Evolutionary conservation across 768 basidiomycete species (phyloP).

Genomic region (Piloderma croceum): DNA sequence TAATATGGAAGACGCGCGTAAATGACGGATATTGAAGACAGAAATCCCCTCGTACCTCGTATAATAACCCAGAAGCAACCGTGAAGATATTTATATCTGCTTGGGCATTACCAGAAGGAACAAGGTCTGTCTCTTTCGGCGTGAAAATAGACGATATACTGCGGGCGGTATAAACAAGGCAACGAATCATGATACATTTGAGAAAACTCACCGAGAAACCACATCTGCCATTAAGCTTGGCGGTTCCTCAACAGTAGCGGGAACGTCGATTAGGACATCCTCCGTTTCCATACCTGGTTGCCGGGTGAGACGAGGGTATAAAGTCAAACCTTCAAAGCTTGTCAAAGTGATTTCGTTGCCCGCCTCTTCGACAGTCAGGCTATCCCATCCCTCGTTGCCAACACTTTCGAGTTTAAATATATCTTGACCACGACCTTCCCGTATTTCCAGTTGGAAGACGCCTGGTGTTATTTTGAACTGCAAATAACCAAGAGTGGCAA

Average conservation of each 20-base stretch:
- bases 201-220: slow-evolving; percentile 43
- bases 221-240: slow-evolving; percentile 43
- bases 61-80: slow-evolving; percentile 92
- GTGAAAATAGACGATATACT: slow-evolving; percentile 46
- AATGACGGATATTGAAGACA: not conserved
- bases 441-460: slow-evolving; percentile 75
- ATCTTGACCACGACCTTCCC: slow-evolving; percentile 73
- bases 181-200: too few species aligned
- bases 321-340: slow-evolving; percentile 84
- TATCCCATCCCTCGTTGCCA: slow-evolving; percentile 87
- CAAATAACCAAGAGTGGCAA: slow-evolving; percentile 92
- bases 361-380: slow-evolving; percentile 57
- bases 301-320: slow-evolving; percentile 76
- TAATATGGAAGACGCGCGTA: slow-evolving; percentile 4
- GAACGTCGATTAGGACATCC: slow-evolving; percentile 65
- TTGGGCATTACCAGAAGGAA: slow-evolving; percentile 32
- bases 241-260: slow-evolving; percentile 23
- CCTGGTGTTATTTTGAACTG: slow-evolving; percentile 95
- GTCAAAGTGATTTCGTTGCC: slow-evolving; percentile 78
- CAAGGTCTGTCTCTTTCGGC: slow-evolving; percentile 20
- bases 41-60: slow-evolving; percentile 91
- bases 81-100: slow-evolving; percentile 99
- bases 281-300: slow-evolving; percentile 70
- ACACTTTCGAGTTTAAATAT: slow-evolving; percentile 81
- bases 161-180: not conserved